Evolutionary conservation across 2,329 filamentous ascomycete genomes (phyloP), one percentile per base, ranked within the genome.

Genomic region (Pseudogymnoascus sp.): DNA sequence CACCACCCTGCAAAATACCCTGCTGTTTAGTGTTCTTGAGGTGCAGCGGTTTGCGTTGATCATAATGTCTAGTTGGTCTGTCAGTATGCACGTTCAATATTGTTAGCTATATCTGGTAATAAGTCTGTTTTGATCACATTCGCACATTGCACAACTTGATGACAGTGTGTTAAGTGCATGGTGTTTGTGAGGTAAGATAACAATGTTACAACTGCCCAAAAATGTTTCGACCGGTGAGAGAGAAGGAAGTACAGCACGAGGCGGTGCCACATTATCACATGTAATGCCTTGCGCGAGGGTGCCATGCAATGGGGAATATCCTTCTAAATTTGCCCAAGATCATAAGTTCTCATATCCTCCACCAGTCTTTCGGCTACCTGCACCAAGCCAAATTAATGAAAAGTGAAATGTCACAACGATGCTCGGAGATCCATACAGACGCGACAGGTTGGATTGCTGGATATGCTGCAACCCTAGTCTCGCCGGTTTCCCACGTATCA

Each of bases 11-110:
- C 48, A 55, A 55, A 55, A 55, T 55, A 55, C 48, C 48, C 29
- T 55, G 48, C 48, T 55, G 48, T 55, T 55, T 55, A n/a, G 48
- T 33, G 29, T 55, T 55, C 29, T 55, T 55, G 48, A 55, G 18
- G 33, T 18, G 48, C 48, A 21, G 48, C 48, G 29, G 48, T 55
- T 33, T 33, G 29, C 33, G 48, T 55, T 29, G 48, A 33, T 33
- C 29, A 29, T 55, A 55, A 55, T 55, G 48, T 55, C n/a, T 55
- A 55, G 48, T 55, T 55, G 5, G 27, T 55, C 18, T 55, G 48
- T 21, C 29, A 55, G 48, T 21, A 5, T 55, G 48, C 48, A 55
- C 48, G 29, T 55, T 55, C 48, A 33, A 33, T 55, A 33, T 55
- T 55, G 48, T 33, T 55, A 33, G 48, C n/a, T 55, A 33, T 55